These are phyloP conservation scores for Hymenoscyphus fructigenus DNA, from an alignment of 2,329 filamentous ascomycete genomes.

Conservation along the genomic window DNA sequence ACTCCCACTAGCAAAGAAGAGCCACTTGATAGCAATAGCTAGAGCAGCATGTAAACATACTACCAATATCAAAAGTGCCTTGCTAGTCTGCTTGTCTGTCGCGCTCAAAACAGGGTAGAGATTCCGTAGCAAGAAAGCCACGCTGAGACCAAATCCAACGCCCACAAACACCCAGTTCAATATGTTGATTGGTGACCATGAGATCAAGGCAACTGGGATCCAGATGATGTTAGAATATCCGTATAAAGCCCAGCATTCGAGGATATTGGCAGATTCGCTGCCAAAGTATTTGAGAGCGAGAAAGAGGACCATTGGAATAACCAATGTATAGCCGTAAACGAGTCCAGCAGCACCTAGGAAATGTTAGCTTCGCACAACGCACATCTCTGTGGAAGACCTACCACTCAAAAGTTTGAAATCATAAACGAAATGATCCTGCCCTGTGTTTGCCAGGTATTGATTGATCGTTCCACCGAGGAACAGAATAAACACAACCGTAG, in stretches of 20 bases:
- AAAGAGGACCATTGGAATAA: slow-evolving; percentile 85
- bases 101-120: slow-evolving; percentile 89
- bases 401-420: slow-evolving; percentile 88
- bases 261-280: slow-evolving; percentile 84
- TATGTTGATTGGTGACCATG: slow-evolving; percentile 80
- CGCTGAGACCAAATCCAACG: slow-evolving; percentile 79
- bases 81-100: slow-evolving; percentile 88
- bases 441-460: slow-evolving; percentile 73
- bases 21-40: slow-evolving; percentile 88
- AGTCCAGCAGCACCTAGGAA: slow-evolving; percentile 75
- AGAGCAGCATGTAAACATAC: slow-evolving; percentile 85
- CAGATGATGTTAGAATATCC: slow-evolving; percentile 96
- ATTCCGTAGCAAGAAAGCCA: slow-evolving; percentile 80
- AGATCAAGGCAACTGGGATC: slow-evolving; percentile 90
- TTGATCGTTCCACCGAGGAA: slow-evolving; percentile 95
- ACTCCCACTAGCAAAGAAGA: slow-evolving; percentile 88
- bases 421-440: slow-evolving; percentile 77
- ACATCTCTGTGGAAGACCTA: slow-evolving; percentile 35
- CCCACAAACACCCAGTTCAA: slow-evolving; percentile 94
- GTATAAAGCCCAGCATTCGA: slow-evolving; percentile 95
- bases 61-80: slow-evolving; percentile 80
- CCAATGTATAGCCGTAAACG: slow-evolving; percentile 90
- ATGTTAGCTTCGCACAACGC: slow-evolving; percentile 7
- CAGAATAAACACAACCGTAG: slow-evolving; percentile 91
- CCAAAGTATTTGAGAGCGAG: slow-evolving; percentile 92